Percentiles rank a stretch among this genome's conserved stretches.
These are phyloP conservation scores for Metschnikowia peoriensis DNA, from an alignment of 805 yeast species.

Conservation along the genomic window DNA sequence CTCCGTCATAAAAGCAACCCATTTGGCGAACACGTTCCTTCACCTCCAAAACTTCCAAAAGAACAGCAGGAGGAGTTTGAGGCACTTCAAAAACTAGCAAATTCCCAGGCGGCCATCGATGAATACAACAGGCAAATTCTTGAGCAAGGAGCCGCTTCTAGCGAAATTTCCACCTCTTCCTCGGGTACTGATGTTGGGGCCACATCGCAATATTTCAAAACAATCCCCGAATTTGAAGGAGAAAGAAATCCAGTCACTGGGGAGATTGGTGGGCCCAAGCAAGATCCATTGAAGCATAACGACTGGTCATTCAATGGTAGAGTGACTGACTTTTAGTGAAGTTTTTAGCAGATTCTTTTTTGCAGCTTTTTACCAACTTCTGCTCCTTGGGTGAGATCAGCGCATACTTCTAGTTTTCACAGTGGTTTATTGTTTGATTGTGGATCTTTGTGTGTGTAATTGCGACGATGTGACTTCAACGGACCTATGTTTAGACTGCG, in stretches of 20 bases:
- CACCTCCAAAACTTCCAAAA: conserved; percentile 73
- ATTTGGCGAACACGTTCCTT: conserved; percentile 27
- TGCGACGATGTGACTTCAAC: too few species aligned
- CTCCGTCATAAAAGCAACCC: conserved; percentile 15
- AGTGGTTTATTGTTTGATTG: too few species aligned
- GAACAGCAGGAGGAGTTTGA: conserved; percentile 93
- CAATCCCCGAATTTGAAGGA: conserved; percentile 94
- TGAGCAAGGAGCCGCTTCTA: conserved; percentile 17
- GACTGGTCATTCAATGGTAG: conserved; percentile 96
- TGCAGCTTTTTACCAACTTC: too few species aligned
- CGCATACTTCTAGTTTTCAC: too few species aligned
- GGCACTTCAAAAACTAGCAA: conserved; percentile 74
- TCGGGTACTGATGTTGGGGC: conserved; percentile 57
- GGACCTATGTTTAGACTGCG: too few species aligned
- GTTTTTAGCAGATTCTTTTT: neutral
- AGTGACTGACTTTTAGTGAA: conserved; percentile 78
- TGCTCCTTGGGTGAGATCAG: too few species aligned
- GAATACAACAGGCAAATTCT: conserved; percentile 56
- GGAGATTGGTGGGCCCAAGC: conserved; percentile 96
- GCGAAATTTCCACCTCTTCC: conserved; percentile 23
- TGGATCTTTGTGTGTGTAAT: too few species aligned
- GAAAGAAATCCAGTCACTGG: conserved; percentile 92
- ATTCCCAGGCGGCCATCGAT: conserved; percentile 73
- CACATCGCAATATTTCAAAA: conserved; percentile 68
- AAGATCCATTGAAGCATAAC: conserved; percentile 81